phyloP scores from a whole-genome alignment of 208 protist genomes.

The Trypanosoma congolense region DNA sequence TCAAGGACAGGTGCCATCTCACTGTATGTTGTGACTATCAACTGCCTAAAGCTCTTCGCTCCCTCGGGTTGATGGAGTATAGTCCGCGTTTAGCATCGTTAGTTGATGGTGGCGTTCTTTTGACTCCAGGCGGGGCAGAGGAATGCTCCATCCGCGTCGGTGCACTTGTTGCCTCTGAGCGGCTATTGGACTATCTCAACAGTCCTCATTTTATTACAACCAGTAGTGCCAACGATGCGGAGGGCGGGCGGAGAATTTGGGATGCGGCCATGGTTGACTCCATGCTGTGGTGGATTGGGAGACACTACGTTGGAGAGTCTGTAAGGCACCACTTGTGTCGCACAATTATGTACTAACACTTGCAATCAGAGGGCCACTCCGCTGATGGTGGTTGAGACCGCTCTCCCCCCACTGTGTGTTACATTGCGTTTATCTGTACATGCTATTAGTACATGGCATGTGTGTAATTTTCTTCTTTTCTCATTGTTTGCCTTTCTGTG shows the following conservation, averaged over 20 bases:
- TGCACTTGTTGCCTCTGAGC: slow-evolving; percentile 42
- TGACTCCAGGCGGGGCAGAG: slow-evolving; percentile 37
- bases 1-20: slow-evolving; percentile 42
- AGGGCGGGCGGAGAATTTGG: slow-evolving; percentile 6
- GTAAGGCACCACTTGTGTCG: slow-evolving; percentile 28
- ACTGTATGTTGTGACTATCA: slow-evolving; percentile 87
- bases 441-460: no score
- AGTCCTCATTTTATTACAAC: neutral
- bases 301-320: slow-evolving; percentile 25
- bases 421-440: no score
- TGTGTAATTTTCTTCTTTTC: no score
- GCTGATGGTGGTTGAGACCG: neutral
- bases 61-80: slow-evolving; percentile 60
- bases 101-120: slow-evolving; percentile 49
- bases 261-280: slow-evolving; percentile 43
- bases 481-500: no score
- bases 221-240: neutral
- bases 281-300: slow-evolving; percentile 74
- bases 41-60: slow-evolving; percentile 72
- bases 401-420: no score
- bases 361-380: neutral
- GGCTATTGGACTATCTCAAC: slow-evolving; percentile 39
- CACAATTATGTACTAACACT: slow-evolving; percentile 50
- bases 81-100: slow-evolving; percentile 27
- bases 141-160: slow-evolving; percentile 67